Evolutionary conservation across 352 stramenopile genomes (phyloP).

Genomic region (Phytopythium boreale): DNA sequence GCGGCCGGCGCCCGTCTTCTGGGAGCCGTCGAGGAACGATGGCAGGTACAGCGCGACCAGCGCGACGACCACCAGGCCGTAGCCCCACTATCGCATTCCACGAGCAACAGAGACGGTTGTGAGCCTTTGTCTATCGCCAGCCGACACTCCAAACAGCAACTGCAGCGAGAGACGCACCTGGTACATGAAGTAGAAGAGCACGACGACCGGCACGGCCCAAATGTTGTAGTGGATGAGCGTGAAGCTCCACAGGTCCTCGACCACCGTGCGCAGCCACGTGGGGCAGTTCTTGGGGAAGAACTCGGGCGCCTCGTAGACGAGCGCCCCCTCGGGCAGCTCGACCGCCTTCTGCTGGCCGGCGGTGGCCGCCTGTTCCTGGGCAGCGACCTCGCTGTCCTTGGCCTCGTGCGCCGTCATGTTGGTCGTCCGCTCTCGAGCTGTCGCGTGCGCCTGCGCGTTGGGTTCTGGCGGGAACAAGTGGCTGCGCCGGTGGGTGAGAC

Average conservation of each 20-base stretch:
- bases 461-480: neutral
- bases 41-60: slow-evolving; percentile 59
- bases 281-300: slow-evolving; percentile 44
- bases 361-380: slow-evolving; percentile 7
- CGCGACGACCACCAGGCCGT: slow-evolving; percentile 48
- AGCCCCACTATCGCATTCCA: slow-evolving; percentile 29
- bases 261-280: slow-evolving; percentile 35
- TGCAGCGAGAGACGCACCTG: slow-evolving; percentile 16
- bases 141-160: neutral
- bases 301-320: slow-evolving; percentile 42
- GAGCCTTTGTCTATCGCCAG: neutral
- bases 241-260: slow-evolving; percentile 52
- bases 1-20: slow-evolving; percentile 49
- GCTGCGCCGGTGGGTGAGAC: neutral
- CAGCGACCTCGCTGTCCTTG: neutral
- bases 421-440: neutral
- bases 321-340: slow-evolving; percentile 13
- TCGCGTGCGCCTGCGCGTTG: neutral
- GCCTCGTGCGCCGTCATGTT: slow-evolving; percentile 28
- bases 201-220: slow-evolving; percentile 44
- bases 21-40: slow-evolving; percentile 52
- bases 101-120: neutral
- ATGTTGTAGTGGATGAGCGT: slow-evolving; percentile 77
- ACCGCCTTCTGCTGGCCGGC: slow-evolving; percentile 6
- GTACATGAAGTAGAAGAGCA: slow-evolving; percentile 67